Percentiles rank a stretch among this genome's conserved stretches.
Evolutionary conservation across 768 basidiomycete species (phyloP).

Genomic region (Rhodosporidiobolus sp.): DNA sequence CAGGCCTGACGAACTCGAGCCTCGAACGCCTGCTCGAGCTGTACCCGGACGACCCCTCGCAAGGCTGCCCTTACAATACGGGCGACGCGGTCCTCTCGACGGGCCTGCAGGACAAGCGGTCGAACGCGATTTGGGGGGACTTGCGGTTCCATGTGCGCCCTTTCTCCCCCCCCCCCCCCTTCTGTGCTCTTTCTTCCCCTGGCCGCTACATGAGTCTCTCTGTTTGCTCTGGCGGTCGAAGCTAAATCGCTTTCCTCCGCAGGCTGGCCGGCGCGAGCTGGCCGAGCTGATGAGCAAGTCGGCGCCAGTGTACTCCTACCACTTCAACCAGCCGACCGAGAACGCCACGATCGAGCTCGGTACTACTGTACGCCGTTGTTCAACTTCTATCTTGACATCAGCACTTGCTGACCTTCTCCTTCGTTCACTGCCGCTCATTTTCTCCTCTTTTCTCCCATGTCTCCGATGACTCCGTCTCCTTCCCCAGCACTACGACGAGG

Average conservation of each 20-base stretch:
- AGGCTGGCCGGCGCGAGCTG: constrained; percentile 20
- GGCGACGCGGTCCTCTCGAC: constrained; percentile 36
- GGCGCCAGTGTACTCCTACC: constrained; percentile 29
- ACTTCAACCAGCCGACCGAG: constrained; percentile 22
- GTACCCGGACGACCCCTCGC: constrained; percentile 30
- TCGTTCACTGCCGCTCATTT: background rate
- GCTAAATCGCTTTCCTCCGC: background rate
- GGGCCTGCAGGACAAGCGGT: constrained; percentile 40
- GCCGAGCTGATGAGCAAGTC: constrained; percentile 1
- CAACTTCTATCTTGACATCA: background rate
- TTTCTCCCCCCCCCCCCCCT: too few relatives aligned
- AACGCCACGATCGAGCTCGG: constrained; percentile 29
- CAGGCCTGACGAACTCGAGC: constrained; percentile 11
- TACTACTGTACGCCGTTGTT: background rate
- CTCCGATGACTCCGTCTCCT: too few relatives aligned
- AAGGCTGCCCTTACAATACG: constrained; percentile 39
- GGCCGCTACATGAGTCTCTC: too few relatives aligned
- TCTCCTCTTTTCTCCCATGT: too few relatives aligned
- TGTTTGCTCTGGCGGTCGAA: too few relatives aligned
- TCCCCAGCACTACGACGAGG: too few relatives aligned
- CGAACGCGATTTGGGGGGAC: background rate
- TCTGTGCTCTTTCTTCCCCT: too few relatives aligned
- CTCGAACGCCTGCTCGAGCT: constrained; percentile 18
- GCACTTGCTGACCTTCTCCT: background rate
- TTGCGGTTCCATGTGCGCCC: too few relatives aligned